Base-by-base conservation (phyloP, 1,284 basidiomycete genomes). In the Termitomyces sp. region DNA sequence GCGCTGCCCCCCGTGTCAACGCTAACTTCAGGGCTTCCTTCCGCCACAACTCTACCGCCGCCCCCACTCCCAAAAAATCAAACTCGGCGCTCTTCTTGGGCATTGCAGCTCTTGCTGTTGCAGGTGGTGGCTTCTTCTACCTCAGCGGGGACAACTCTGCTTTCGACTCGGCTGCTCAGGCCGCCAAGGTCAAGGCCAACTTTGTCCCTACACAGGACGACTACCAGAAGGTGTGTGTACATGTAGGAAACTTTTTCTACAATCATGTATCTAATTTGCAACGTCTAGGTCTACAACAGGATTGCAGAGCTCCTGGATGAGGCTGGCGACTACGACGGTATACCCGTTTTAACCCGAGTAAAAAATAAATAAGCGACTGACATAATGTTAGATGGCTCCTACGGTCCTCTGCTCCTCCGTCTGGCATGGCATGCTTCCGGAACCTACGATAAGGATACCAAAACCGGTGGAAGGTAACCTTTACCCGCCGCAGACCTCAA, bases 341-440 rank as follows among this genome's bases (percentile, higher is more conserved):
- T 55, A 74, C 68, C 44, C 52, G 42, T 35, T n/a, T 51, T 50
- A 26, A 16, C 18, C 30, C 38, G 47, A 26, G 42, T 52, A n/a
- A 39, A 5, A 44, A 45, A 39, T 40, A 44, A 45, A 39, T 40
- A 51, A 38, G n/a, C 54, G 46, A 52, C 39, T 58, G 30, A 56
- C 49, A 19, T 30, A 24, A 45, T 45, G 51, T 50, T 60, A 94
- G 93, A 97, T 66, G 93, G 93, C 28, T 94, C 91, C 8, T 93
- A 89, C 61, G 94, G 86, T 16, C 94, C 94, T 40, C 86, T 98
- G 41, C 70, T 98, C 51, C 78, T 99, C 53, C 92, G 96, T 68
- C 84, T 98, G 52, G 95, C 94, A 26, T 97, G 95, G 92, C 93
- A 95, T 70, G 68, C 86, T 10, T 89, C 91, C 44, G 95, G 95